Conservation (phyloP, 192 early-diverging fungal species). For the Chytriomyces sp. region DNA sequence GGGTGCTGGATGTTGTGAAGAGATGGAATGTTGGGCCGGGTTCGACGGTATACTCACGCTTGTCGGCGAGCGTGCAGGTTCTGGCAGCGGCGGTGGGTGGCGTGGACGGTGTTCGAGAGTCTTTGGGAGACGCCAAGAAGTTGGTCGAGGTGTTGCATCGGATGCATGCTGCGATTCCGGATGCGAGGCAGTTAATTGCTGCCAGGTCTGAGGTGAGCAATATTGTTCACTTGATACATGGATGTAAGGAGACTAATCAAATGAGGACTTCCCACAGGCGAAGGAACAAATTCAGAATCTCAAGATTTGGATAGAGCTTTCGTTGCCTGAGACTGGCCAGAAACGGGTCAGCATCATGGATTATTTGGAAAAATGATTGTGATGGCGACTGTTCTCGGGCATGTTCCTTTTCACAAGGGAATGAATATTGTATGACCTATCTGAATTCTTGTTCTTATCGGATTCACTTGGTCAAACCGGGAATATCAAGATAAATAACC, state of each 20-base stretch:
- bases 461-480: no score
- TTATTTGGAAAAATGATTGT: background rate
- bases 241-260: no score
- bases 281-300: slow-evolving; percentile 26
- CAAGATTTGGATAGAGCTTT: slow-evolving; percentile 23
- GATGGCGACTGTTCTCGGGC: background rate
- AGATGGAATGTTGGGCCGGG: slow-evolving; percentile 3
- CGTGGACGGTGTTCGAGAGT: background rate
- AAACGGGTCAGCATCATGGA: background rate
- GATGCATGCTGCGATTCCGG: slow-evolving; percentile 13
- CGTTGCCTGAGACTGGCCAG: background rate
- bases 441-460: no score
- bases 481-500: no score
- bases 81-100: slow-evolving; percentile 15
- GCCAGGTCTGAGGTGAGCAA: slow-evolving; percentile 1
- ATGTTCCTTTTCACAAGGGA: no score
- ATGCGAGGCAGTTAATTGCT: background rate
- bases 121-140: background rate
- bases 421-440: no score
- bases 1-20: background rate
- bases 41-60: background rate
- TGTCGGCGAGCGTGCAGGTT: slow-evolving; percentile 14
- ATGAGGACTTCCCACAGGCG: background rate
- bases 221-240: background rate
- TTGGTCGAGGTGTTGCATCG: background rate